These are phyloP conservation scores for Metarhizium rileyi DNA, from an alignment of 2,329 filamentous ascomycete species.

Conservation along the genomic window DNA sequence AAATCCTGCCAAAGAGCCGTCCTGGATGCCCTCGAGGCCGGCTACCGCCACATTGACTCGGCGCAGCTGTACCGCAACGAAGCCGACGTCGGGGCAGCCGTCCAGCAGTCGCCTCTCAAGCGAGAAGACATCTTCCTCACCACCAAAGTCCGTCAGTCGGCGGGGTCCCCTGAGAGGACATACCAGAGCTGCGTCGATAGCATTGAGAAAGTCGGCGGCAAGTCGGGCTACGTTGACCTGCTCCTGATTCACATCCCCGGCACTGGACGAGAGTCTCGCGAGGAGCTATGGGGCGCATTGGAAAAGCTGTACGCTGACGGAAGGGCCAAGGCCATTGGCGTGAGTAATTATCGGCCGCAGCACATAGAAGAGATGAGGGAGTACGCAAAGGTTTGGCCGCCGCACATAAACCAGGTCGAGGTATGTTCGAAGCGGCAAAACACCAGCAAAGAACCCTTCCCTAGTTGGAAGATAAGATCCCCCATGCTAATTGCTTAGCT, in stretches of 20 bases:
- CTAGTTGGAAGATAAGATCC: too few relatives aligned
- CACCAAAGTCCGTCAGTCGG: constrained; percentile 51
- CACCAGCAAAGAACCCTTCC: too few relatives aligned
- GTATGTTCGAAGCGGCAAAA: constrained; percentile 29
- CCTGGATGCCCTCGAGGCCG: constrained; percentile 43
- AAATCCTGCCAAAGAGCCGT: constrained; percentile 48
- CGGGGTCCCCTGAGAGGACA: constrained; percentile 40
- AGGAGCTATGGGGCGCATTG: constrained; percentile 56
- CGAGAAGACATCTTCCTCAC: constrained; percentile 58
- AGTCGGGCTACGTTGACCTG: constrained; percentile 57
- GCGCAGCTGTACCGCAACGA: constrained; percentile 60
- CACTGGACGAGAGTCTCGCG: constrained; percentile 42
- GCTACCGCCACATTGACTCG: constrained; percentile 57
- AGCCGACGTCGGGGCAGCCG: constrained; percentile 51
- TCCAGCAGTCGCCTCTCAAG: constrained; percentile 44
- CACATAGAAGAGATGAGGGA: constrained; percentile 60
- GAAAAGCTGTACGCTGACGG: constrained; percentile 52
- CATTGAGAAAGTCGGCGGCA: constrained; percentile 48
- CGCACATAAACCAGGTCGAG: constrained; percentile 67
- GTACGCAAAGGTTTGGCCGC: constrained; percentile 57
- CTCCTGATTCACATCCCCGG: constrained; percentile 60
- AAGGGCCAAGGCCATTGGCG: constrained; percentile 55
- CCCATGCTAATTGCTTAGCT: constrained; percentile 34
- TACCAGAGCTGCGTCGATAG: constrained; percentile 52
- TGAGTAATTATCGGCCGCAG: constrained; percentile 60